Percentiles rank a stretch among this genome's conserved stretches.
Conservation (phyloP, 805 yeast species). For the Metschnikowia kofuensis region DNA sequence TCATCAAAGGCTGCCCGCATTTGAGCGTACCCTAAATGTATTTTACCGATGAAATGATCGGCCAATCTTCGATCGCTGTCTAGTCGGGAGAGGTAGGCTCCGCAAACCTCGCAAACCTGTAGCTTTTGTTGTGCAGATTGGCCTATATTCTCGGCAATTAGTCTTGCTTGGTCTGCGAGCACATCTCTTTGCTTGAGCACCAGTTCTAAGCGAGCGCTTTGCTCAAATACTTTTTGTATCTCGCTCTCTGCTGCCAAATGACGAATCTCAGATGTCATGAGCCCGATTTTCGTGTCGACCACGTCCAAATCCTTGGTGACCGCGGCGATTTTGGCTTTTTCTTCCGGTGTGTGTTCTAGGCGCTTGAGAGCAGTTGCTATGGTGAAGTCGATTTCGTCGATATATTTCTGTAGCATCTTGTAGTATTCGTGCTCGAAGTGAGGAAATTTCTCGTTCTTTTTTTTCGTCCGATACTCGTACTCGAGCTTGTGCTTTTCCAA, state of each 20-base stretch:
- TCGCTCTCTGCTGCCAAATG: constrained; percentile 50
- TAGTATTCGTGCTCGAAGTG: constrained; percentile 50
- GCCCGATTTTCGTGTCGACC: constrained; percentile 59
- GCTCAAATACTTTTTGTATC: constrained; percentile 43
- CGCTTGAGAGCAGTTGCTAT: constrained; percentile 61
- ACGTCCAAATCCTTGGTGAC: constrained; percentile 57
- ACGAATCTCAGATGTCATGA: constrained; percentile 65
- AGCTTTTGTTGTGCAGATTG: constrained; percentile 86
- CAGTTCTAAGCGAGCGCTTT: constrained; percentile 45
- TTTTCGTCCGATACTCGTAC: constrained; percentile 52
- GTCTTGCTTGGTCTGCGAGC: constrained; percentile 55
- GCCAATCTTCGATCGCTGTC: constrained; percentile 88
- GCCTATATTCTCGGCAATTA: constrained; percentile 67
- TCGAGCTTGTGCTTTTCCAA: constrained; percentile 69
- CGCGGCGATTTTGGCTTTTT: constrained; percentile 53
- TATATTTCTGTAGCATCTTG: constrained; percentile 50
- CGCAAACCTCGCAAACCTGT: constrained; percentile 88
- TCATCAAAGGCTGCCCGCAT: constrained; percentile 59
- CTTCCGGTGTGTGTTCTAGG: constrained; percentile 73
- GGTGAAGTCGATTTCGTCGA: constrained; percentile 64
- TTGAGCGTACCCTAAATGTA: constrained; percentile 77
- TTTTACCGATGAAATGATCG: constrained; percentile 85
- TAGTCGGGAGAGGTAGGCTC: constrained; percentile 78
- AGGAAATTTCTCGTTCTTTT: constrained; percentile 44
- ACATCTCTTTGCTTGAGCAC: constrained; percentile 47